Conservation (phyloP, 192 early-diverging fungal genomes). For the Coemansia sp. region DNA sequence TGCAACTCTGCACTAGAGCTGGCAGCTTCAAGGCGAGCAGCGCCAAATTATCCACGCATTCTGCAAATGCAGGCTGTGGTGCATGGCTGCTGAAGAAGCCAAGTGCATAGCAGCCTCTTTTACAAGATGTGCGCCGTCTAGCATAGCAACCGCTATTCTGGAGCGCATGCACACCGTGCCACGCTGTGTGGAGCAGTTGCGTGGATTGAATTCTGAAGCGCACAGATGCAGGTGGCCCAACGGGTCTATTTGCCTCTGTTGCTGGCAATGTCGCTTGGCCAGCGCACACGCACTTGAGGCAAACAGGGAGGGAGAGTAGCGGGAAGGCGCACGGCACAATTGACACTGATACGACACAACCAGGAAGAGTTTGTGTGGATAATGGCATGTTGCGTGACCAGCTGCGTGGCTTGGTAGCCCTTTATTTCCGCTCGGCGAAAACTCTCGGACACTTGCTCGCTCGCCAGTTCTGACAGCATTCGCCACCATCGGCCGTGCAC, state of each 20-base stretch:
- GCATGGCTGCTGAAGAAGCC: background rate
- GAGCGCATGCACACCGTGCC: constrained; percentile 11
- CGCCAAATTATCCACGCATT: constrained; percentile 19
- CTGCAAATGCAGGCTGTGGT: constrained; percentile 10
- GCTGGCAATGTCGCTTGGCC: background rate
- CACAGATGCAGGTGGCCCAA: constrained; percentile 1
- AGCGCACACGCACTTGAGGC: background rate
- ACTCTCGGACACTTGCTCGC: constrained; percentile 10
- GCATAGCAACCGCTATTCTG: background rate
- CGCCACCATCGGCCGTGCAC: constrained; percentile 4
- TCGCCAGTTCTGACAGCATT: background rate
- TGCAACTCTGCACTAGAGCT: constrained; percentile 9
- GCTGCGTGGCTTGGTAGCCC: constrained; percentile 38
- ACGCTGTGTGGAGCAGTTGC: background rate
- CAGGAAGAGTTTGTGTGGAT: constrained; percentile 6
- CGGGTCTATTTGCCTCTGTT: background rate
- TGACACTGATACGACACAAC: constrained; percentile 7
- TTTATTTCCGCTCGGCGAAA: constrained; percentile 17
- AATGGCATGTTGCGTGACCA: constrained; percentile 16
- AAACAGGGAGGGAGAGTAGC: constrained; percentile 3
- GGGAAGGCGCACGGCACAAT: constrained; percentile 13
- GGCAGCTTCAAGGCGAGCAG: background rate
- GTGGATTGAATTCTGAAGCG: constrained; percentile 6
- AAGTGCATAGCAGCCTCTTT: background rate
- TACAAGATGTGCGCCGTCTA: background rate